Percentiles rank a stretch among this genome's conserved stretches.
Evolutionary conservation across 306 rosid genomes (phyloP).

Genomic region (Casuarina equisetifolia): DNA sequence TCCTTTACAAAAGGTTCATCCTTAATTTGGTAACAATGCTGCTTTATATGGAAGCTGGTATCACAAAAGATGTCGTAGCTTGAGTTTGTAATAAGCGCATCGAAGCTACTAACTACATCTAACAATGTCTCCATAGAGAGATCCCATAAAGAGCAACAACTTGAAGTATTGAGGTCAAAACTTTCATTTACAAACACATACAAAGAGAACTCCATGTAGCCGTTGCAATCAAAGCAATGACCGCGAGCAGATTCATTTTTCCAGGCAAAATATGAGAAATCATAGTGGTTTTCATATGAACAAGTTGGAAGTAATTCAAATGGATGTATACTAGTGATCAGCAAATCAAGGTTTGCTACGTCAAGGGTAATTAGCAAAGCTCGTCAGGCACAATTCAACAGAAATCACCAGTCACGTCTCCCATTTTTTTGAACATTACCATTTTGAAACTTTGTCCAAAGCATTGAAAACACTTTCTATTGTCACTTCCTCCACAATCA

Average conservation of each 20-base stretch:
- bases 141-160: constrained; percentile 1
- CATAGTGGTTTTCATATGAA: constrained; percentile 5
- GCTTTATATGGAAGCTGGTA: too few relatives aligned
- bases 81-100: neutral
- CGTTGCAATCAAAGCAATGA: neutral
- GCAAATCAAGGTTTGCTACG: constrained; percentile 24
- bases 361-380: neutral
- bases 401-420: constrained; percentile 14
- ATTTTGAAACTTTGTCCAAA: constrained; percentile 65
- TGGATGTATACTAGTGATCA: constrained; percentile 14
- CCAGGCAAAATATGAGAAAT: neutral
- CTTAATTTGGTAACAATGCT: too few relatives aligned
- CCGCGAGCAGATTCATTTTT: neutral
- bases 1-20: too few relatives aligned
- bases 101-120: neutral
- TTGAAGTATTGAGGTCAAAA: neutral
- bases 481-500: constrained; percentile 76
- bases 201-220: neutral
- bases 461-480: constrained; percentile 65
- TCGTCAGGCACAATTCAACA: constrained; percentile 3
- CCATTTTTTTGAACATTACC: constrained; percentile 24
- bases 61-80: too few relatives aligned
- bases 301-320: neutral
- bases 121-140: neutral
- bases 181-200: neutral